These are phyloP conservation scores for Fusarium sp. DNA, from an alignment of 2,329 filamentous ascomycete species.

Conservation along the genomic window DNA sequence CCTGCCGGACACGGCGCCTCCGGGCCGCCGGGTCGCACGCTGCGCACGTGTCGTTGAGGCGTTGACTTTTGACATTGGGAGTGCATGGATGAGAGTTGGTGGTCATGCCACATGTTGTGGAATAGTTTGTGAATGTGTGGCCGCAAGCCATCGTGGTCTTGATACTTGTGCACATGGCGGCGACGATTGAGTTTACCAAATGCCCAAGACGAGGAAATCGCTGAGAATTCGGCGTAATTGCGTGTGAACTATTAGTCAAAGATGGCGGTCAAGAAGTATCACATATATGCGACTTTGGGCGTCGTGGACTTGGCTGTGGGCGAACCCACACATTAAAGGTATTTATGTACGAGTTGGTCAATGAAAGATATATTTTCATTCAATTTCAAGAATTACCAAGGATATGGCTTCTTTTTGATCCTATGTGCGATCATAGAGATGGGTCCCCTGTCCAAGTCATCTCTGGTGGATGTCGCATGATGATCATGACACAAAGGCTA, in stretches of 20 bases:
- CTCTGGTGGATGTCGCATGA: conserved; percentile 37
- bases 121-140: conserved; percentile 37
- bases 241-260: neutral
- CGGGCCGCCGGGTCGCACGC: conserved; percentile 51
- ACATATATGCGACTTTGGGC: conserved; percentile 1
- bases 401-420: conserved; percentile 21
- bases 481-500: conserved; percentile 36
- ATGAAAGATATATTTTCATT: neutral
- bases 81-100: conserved; percentile 23
- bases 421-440: conserved; percentile 22
- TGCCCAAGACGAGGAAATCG: neutral
- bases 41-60: conserved; percentile 54
- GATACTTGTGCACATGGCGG: conserved; percentile 43
- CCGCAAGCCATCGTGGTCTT: conserved; percentile 48
- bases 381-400: conserved; percentile 15
- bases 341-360: neutral
- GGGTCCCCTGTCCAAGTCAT: conserved; percentile 32
- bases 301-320: neutral
- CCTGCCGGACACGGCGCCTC: conserved; percentile 42
- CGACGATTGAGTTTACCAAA: conserved; percentile 10
- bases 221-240: neutral
- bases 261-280: neutral
- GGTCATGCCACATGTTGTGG: conserved; percentile 15
- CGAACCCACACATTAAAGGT: conserved; percentile 13
- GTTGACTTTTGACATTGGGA: conserved; percentile 26